These are phyloP conservation scores for Halophytophthora polymorphica DNA, from an alignment of 352 stramenopile genomes.

Conservation along the genomic window DNA sequence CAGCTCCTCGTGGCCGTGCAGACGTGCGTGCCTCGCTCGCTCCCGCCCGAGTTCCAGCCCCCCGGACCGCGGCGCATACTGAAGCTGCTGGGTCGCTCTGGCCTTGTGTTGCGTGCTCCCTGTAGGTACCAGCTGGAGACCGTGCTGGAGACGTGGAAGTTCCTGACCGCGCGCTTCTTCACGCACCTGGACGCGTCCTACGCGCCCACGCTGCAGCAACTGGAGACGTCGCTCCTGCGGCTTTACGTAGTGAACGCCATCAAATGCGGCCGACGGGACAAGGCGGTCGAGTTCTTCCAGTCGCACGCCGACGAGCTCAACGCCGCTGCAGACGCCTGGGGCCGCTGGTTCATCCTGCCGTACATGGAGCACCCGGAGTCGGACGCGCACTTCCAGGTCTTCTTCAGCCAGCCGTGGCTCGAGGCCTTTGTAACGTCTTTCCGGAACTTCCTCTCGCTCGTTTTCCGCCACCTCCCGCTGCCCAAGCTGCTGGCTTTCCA, in stretches of 20 bases:
- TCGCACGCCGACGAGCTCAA: slow-evolving; percentile 64
- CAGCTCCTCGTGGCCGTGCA: slow-evolving; percentile 65
- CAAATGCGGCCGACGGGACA: slow-evolving; percentile 65
- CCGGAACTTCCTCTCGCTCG: slow-evolving; percentile 75
- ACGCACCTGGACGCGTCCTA: slow-evolving; percentile 77
- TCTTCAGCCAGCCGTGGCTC: slow-evolving; percentile 73
- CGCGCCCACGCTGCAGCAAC: slow-evolving; percentile 51
- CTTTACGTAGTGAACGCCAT: slow-evolving; percentile 78
- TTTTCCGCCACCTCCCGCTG: slow-evolving; percentile 70
- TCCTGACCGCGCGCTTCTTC: slow-evolving; percentile 78
- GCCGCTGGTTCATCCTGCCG: slow-evolving; percentile 79
- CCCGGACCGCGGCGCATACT: slow-evolving; percentile 8
- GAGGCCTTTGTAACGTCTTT: slow-evolving; percentile 71
- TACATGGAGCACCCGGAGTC: slow-evolving; percentile 73
- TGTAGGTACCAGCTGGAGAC: slow-evolving; percentile 70
- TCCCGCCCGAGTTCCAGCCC: neutral
- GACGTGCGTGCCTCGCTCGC: slow-evolving; percentile 21
- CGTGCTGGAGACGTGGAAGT: slow-evolving; percentile 80
- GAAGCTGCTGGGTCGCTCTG: neutral
- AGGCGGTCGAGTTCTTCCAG: slow-evolving; percentile 75
- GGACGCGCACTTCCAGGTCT: slow-evolving; percentile 73
- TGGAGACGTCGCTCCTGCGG: slow-evolving; percentile 65
- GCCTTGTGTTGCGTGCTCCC: slow-evolving; percentile 3
- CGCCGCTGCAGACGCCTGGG: slow-evolving; percentile 56
- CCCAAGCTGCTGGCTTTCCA: slow-evolving; percentile 79